A percentile compares a stretch with the other conserved stretches of the same genome.
phyloP scores from a whole-genome alignment of 345 rosid genomes.

The Eucalyptus globulus region DNA sequence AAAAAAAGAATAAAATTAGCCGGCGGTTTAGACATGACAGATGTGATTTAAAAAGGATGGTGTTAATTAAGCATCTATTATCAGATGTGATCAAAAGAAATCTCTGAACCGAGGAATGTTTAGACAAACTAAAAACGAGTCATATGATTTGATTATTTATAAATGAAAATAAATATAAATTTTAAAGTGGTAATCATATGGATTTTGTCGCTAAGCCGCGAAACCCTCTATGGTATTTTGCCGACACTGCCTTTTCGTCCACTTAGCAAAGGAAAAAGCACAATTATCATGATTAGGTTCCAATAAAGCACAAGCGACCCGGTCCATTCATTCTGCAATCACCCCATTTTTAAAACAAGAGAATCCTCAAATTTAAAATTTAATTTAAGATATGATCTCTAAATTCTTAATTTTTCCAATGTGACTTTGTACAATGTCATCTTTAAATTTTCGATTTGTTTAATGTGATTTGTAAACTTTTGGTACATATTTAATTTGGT shows the following conservation, averaged over 20 bases:
- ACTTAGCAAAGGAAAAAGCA: neutral
- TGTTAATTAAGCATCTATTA: neutral
- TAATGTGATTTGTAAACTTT: too few relatives aligned
- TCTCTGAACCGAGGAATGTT: neutral
- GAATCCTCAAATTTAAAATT: too few relatives aligned
- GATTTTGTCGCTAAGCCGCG: neutral
- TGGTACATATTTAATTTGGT: too few relatives aligned
- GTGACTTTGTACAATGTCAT: too few relatives aligned
- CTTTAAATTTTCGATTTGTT: rapidly evolving
- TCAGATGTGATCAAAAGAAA: neutral
- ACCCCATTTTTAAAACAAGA: too few relatives aligned
- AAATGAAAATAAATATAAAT: neutral
- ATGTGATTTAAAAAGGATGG: neutral
- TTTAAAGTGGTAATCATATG: neutral
- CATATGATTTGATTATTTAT: neutral
- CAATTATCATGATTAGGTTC: neutral
- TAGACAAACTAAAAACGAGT: neutral
- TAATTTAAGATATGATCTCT: too few relatives aligned
- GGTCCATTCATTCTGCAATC: neutral
- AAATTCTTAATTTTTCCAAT: too few relatives aligned
- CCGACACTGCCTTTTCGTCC: neutral
- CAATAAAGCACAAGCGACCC: neutral
- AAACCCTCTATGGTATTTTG: neutral
- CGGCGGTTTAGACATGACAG: neutral
- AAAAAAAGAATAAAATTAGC: neutral